Conservation (phyloP, 768 basidiomycete genomes). For the Phallus indusiatus region DNA sequence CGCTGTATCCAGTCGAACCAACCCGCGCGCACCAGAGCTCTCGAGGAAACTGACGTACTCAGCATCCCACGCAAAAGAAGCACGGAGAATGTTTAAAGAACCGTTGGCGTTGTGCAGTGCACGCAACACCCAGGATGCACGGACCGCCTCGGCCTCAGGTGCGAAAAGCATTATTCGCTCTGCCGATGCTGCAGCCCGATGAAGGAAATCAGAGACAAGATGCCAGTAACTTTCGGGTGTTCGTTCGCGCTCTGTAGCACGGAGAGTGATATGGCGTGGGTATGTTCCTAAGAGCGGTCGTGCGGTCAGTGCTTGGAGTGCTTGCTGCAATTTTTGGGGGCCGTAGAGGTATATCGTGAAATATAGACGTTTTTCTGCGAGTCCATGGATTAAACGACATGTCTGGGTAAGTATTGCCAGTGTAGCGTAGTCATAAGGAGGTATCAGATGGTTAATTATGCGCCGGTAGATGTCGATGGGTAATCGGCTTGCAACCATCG, state of each 20-base stretch:
- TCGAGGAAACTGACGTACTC: neutral
- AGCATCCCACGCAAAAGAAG: slow-evolving; percentile 3
- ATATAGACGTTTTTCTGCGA: slow-evolving; percentile 4
- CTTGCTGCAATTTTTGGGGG: neutral
- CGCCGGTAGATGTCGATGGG: slow-evolving; percentile 1
- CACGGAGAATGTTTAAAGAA: neutral
- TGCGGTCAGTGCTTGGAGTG: neutral
- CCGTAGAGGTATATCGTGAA: neutral
- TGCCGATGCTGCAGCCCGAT: neutral
- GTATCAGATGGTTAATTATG: slow-evolving; percentile 4
- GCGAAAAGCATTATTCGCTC: neutral
- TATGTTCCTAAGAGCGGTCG: slow-evolving; percentile 1
- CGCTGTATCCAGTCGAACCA: slow-evolving; percentile 3
- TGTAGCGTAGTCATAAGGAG: neutral
- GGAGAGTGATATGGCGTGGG: neutral
- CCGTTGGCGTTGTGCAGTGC: neutral
- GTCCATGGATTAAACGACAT: neutral
- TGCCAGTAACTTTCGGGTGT: slow-evolving; percentile 1
- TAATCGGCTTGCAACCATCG: neutral
- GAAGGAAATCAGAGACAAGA: neutral
- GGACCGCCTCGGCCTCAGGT: neutral
- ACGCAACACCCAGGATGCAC: slow-evolving; percentile 2
- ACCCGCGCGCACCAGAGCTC: neutral
- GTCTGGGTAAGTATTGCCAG: neutral
- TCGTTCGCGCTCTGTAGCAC: neutral